Evolutionary conservation across 1,284 basidiomycete genomes (phyloP).

Genomic region (Phaffia rhodozyma): DNA sequence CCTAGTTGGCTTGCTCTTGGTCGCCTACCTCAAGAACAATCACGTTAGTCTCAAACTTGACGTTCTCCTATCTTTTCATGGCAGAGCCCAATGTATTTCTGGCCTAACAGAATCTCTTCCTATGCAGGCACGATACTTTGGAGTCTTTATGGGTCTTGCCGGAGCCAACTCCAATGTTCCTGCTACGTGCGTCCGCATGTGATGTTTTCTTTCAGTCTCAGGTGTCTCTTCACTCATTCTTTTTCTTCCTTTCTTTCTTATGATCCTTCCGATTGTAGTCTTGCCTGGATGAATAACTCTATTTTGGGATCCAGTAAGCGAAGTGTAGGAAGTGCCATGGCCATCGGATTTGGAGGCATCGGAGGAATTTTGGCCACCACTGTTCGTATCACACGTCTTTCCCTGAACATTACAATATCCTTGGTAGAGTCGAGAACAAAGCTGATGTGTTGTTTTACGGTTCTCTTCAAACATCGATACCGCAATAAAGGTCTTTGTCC

Average conservation of each 20-base stretch:
- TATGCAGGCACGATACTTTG: slow-evolving; percentile 27
- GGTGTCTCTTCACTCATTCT: neutral
- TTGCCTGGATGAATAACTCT: neutral
- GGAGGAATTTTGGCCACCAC: slow-evolving; percentile 37
- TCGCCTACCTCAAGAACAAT: slow-evolving; percentile 23
- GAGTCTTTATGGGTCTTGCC: slow-evolving; percentile 35
- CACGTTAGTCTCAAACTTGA: neutral
- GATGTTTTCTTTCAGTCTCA: too few relatives aligned
- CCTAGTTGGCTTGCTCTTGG: slow-evolving; percentile 33
- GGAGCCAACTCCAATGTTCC: slow-evolving; percentile 30
- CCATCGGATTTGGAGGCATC: slow-evolving; percentile 35
- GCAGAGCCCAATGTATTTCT: too few relatives aligned
- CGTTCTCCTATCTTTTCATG: neutral
- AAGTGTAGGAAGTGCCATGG: slow-evolving; percentile 32
- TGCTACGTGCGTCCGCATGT: slow-evolving; percentile 7
- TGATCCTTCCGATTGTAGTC: neutral
- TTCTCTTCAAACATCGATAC: too few relatives aligned
- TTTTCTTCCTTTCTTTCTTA: neutral
- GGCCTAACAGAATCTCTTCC: too few relatives aligned
- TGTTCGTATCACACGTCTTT: slow-evolving; percentile 1
- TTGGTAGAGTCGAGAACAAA: too few relatives aligned
- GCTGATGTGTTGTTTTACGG: too few relatives aligned
- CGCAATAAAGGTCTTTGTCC: neutral
- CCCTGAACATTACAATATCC: too few relatives aligned
- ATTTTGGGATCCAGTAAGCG: slow-evolving; percentile 15